A percentile compares a stretch with the other conserved stretches of the same genome.
These are phyloP conservation scores for Helianthus annuus DNA, from an alignment of 129 eudicot species.

Conservation along the genomic window HanXRQr2.0-SUNRISE NC_035442.2:9666561-9667060, in stretches of 20 bases:
- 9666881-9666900: slow-evolving; percentile 18
- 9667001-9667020: background rate
- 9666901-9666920: background rate
- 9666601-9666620: background rate
- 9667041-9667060: too few species aligned
- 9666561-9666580: background rate
- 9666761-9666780: slow-evolving; percentile 18
- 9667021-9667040: background rate
- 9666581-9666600: background rate
- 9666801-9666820: slow-evolving; percentile 24
- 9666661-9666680: slow-evolving; percentile 16
- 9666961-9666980: background rate
- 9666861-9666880: background rate
- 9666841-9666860: slow-evolving; percentile 11
- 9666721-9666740: slow-evolving; percentile 27
- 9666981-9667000: background rate
- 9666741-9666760: slow-evolving; percentile 18
- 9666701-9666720: slow-evolving; percentile 16
- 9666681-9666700: slow-evolving; percentile 17
- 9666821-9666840: background rate
- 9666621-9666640: background rate
- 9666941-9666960: background rate
- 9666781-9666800: slow-evolving; percentile 15
- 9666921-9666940: background rate
- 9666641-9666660: background rate